Evolutionary conservation across 768 basidiomycete genomes (phyloP), one percentile per base, ranked within the genome.

Genomic region (Leccinum variicolor): DNA sequence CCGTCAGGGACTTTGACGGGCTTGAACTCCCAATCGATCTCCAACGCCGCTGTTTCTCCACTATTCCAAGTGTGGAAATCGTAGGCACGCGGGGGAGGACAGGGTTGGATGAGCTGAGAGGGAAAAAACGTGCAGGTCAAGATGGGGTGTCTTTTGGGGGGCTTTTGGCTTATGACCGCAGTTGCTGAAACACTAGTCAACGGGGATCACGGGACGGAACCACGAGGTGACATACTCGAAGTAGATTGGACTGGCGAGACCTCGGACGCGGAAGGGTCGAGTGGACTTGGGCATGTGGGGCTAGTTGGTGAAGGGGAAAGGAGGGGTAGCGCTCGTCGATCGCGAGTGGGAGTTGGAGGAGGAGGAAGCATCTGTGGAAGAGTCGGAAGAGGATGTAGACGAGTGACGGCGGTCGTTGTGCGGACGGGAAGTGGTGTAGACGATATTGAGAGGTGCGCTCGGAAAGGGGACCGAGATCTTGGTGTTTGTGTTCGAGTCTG

Each of bases 1-100:
- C 91, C 91, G 62, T 90, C 87, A 10, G 91, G 91, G 55, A 93
- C 87, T 54, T 77, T 78, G 14, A 81, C 80, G 43, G 87, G 85
- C 36, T 85, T 79, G 62, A 93, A 92, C 63, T 87, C 84, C 75
- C 85, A 85, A 50, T 77, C 73, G 19, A 66, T 66, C 46, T 64
- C 67, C 21, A 66, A 52, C 31, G 56, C 54, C 28, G 49, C 31
- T 3, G 60, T 54, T 28, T 60, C 61, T 23, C 67, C 61, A 39
- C 57, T 55, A 15, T 50, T 59, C 67, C 67, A 64, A 50, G 48
- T 31, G 55, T 62, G 59, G 49, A 62, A 65, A 41, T 69, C 67
- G 33, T 51, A 53, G 2, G 63, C 21, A 56, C 61, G 67, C 8
- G 59, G 61, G 3, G 57, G 62, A 17, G 66, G 60, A 19, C 65